Conservation (phyloP, 1,284 basidiomycete genomes). For the Rhodofomes roseus region DNA sequence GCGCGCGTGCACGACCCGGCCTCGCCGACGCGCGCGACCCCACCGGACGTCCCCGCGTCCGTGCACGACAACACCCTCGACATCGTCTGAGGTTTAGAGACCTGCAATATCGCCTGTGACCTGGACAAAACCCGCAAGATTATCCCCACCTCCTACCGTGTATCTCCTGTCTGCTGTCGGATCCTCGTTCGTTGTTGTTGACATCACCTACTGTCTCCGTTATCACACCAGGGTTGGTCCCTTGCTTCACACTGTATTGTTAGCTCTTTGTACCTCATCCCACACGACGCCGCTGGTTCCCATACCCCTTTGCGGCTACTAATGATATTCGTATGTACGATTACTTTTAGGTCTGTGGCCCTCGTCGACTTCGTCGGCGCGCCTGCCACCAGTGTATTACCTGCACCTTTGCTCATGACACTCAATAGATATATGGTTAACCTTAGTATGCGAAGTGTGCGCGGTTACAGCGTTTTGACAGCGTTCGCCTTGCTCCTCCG, state of each 20-base stretch:
- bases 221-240: neutral
- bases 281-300: neutral
- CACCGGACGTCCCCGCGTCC: conserved; percentile 19
- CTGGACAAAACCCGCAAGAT: neutral
- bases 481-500: neutral
- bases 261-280: conserved; percentile 11
- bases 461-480: too few species aligned
- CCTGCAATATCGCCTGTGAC: neutral
- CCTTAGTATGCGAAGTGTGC: neutral
- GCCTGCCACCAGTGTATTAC: neutral
- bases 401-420: neutral
- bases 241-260: conserved; percentile 15
- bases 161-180: neutral
- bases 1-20: conserved; percentile 15
- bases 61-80: conserved; percentile 20
- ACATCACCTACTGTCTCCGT: neutral
- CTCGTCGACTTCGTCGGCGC: too few species aligned
- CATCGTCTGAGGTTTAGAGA: conserved; percentile 18
- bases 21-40: conserved; percentile 9
- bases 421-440: neutral
- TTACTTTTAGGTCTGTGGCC: too few species aligned
- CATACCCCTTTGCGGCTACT: conserved; percentile 8
- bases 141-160: neutral
- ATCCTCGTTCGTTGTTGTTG: conserved; percentile 1
- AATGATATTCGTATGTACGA: conserved; percentile 15